Evolutionary conservation across 257 asterid genomes (phyloP), one percentile per base, ranked within the genome.

Genomic region (Solanum megistacrolobum): DNA sequence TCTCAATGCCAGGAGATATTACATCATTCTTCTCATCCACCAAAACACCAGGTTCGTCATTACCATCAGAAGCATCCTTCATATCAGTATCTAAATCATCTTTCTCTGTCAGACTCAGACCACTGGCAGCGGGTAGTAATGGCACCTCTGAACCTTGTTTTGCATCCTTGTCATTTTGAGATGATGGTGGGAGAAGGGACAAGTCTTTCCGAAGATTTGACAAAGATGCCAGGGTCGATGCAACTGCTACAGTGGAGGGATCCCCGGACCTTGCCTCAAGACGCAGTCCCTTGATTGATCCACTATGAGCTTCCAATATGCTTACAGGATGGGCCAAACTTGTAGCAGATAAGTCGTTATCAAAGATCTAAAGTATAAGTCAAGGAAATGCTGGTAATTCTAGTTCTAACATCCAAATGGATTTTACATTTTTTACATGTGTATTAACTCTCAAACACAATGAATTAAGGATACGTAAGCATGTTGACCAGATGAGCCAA

Each of bases 381-480:
- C 86, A 82, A 82, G 86, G 86, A 82, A 82, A 82, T 10, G 69
- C 69, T 48, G 69, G 43, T 48, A 82, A 48, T 32, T 29, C 62
- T 60, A 27, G 68, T 81, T 82, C 68, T 31, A 29, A 31, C 62
- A 82, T 27, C 86, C 69, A 48, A 82, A 29, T 18, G 69, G 69
- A 48, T 29, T 46, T 48, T 68, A 48, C 41, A 48, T 48, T 52
- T 8, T 81, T 81, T 46, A 48, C 86, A 82, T 48, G 27, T 16
- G 35, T 48, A 48, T 48, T 9, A 82, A 82, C 43, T 48, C 69
- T 31, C 85, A 82, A 48, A 18, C 20, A 84, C 86, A 46, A 38
- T 72, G 27, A 52, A 21, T 32, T 87, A 95, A 94, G 99, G 99
- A 96, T 95, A 96, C 99, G 85, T 95, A 96, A 85, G 95, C 94